These are phyloP conservation scores for Wickerhamomyces sydowiorum DNA, from an alignment of 805 yeast species.

Conservation along the genomic window DNA sequence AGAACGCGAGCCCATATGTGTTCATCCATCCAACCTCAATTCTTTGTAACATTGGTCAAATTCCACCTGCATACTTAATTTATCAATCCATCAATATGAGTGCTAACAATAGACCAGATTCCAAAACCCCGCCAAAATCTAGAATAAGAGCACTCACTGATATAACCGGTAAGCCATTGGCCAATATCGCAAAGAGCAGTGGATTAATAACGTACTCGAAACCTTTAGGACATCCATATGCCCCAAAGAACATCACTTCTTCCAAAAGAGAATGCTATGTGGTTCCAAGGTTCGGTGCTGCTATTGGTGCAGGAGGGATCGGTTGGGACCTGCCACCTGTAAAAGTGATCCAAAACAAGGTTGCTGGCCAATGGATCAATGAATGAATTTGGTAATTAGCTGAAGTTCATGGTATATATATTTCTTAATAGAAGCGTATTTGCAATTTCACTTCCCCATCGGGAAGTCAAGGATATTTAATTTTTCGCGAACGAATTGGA, in stretches of 20 bases:
- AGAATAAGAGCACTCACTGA: conserved; percentile 77
- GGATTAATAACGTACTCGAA: conserved; percentile 79
- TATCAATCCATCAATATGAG: conserved; percentile 63
- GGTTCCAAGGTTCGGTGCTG: conserved; percentile 84
- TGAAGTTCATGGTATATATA: too few species aligned
- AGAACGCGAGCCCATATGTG: conserved; percentile 46
- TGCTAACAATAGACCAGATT: conserved; percentile 37
- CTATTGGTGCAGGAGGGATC: conserved; percentile 72
- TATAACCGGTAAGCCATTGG: conserved; percentile 65
- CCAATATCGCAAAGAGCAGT: conserved; percentile 70
- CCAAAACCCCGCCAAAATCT: conserved; percentile 36
- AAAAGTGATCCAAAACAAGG: conserved; percentile 67
- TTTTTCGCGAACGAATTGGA: background rate
- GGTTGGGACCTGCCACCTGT: conserved; percentile 91
- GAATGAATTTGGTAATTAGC: conserved; percentile 16
- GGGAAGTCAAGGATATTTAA: background rate
- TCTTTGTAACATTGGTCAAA: conserved; percentile 49
- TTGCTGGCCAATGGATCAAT: conserved; percentile 61
- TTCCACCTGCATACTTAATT: conserved; percentile 77
- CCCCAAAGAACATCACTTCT: conserved; percentile 61
- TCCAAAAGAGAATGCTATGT: conserved; percentile 83
- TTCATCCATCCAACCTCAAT: conserved; percentile 80
- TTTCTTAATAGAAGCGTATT: too few species aligned
- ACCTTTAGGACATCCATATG: conserved; percentile 87
- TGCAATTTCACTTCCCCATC: background rate